phyloP scores from a whole-genome alignment of 1,139 yeast species.

The Pichia sp. region DNA sequence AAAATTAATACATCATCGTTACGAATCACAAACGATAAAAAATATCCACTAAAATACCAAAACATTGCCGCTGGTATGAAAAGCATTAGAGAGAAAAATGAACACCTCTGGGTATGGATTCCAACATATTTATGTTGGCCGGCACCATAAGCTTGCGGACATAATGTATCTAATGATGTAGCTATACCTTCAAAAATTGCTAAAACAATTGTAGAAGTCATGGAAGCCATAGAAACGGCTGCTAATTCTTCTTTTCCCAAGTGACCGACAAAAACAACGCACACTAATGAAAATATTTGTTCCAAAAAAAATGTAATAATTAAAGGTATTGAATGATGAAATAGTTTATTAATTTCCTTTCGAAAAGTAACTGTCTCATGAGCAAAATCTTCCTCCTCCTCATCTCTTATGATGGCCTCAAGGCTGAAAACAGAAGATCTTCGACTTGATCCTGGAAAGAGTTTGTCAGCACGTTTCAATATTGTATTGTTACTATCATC shows the following conservation, averaged over 20 bases:
- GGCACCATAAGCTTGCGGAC: conserved; percentile 80
- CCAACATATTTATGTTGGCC: conserved; percentile 58
- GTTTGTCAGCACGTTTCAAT: conserved; percentile 24
- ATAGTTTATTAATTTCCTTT: conserved; percentile 43
- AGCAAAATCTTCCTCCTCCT: conserved; percentile 36
- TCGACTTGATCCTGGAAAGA: conserved; percentile 17
- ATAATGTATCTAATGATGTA: conserved; percentile 79
- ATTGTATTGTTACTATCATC: conserved; percentile 32
- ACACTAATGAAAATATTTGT: conserved; percentile 65
- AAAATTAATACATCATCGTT: conserved; percentile 54
- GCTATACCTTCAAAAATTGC: conserved; percentile 86
- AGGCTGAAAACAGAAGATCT: conserved; percentile 13
- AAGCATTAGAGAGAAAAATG: conserved; percentile 47
- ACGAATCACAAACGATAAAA: conserved; percentile 50
- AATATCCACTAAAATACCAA: conserved; percentile 61
- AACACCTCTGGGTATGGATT: conserved; percentile 57
- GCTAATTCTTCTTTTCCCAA: conserved; percentile 67
- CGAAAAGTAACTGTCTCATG: conserved; percentile 40
- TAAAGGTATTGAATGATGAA: conserved; percentile 57
- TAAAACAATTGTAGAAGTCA: conserved; percentile 81
- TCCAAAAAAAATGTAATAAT: conserved; percentile 63
- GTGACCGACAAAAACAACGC: conserved; percentile 68
- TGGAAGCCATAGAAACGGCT: conserved; percentile 79
- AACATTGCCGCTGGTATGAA: conserved; percentile 56
- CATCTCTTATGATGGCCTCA: conserved; percentile 15